phyloP scores from a whole-genome alignment of 1,284 basidiomycete genomes.

The Agaricales sp. region DNA sequence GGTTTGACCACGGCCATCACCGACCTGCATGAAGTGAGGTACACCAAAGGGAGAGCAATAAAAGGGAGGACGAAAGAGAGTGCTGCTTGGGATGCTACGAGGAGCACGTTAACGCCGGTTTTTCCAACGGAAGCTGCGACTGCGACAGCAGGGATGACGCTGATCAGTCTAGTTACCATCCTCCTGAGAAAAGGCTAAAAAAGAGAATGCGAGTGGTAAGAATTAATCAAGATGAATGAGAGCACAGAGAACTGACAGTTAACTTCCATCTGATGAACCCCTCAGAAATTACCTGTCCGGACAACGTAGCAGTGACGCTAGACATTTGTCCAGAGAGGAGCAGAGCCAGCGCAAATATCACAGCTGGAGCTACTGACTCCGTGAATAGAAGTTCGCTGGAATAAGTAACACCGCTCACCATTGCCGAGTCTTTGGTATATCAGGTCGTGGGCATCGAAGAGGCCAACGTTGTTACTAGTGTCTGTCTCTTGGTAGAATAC shows the following conservation, averaged over 20 bases:
- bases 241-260: slow-evolving; percentile 44
- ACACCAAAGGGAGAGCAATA: slow-evolving; percentile 61
- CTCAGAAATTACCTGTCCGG: slow-evolving; percentile 77
- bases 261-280: slow-evolving; percentile 79
- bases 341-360: slow-evolving; percentile 70
- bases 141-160: slow-evolving; percentile 63
- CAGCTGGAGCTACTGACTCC: slow-evolving; percentile 39
- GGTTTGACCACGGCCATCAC: no score
- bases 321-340: slow-evolving; percentile 75
- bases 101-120: slow-evolving; percentile 59
- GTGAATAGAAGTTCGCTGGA: neutral
- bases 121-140: slow-evolving; percentile 62
- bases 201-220: slow-evolving; percentile 8
- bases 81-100: slow-evolving; percentile 71
- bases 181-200: slow-evolving; percentile 60
- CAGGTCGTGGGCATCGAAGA: slow-evolving; percentile 63
- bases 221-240: slow-evolving; percentile 3
- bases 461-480: slow-evolving; percentile 33
- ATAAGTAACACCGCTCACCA: no score
- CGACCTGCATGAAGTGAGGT: slow-evolving; percentile 43
- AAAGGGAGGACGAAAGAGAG: slow-evolving; percentile 74
- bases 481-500: slow-evolving; percentile 46
- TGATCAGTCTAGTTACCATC: slow-evolving; percentile 62
- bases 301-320: slow-evolving; percentile 73
- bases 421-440: slow-evolving; percentile 48